These are phyloP conservation scores for Penicillium pulvis DNA, from an alignment of 495 filamentous ascomycete genomes.

Conservation along the genomic window DNA sequence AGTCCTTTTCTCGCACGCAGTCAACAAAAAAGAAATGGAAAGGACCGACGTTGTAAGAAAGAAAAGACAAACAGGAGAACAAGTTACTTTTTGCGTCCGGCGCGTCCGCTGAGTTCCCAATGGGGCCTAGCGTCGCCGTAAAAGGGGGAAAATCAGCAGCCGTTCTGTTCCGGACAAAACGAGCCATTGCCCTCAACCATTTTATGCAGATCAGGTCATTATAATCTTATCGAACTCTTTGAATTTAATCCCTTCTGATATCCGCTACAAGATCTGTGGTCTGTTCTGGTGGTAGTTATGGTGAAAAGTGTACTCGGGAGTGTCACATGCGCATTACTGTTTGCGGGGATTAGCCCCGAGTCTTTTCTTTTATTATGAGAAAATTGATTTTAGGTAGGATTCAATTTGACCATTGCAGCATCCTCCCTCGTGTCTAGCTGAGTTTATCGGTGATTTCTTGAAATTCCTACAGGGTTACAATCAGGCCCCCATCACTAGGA, in stretches of 20 bases:
- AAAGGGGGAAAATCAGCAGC: constrained; percentile 32
- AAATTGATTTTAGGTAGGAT: not conserved
- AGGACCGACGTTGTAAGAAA: constrained; percentile 26
- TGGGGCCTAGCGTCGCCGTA: constrained; percentile 30
- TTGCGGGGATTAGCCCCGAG: not conserved
- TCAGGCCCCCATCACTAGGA: not conserved
- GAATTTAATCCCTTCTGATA: not conserved
- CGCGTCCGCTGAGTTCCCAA: constrained; percentile 34
- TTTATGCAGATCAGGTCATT: not conserved
- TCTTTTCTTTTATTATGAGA: not conserved
- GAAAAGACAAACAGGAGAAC: constrained; percentile 25
- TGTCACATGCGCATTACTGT: not conserved
- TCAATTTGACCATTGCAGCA: not conserved
- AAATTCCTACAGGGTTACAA: not conserved
- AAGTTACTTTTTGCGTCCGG: constrained; percentile 32
- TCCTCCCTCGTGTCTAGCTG: not conserved
- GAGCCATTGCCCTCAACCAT: not conserved
- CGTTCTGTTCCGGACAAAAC: not conserved
- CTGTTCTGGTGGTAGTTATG: not conserved
- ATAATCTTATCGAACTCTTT: not conserved
- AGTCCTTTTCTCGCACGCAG: constrained; percentile 1
- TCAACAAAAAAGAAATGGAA: constrained; percentile 29
- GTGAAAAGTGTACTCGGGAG: not conserved
- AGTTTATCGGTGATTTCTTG: not conserved
- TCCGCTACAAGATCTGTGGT: not conserved